Evolutionary conservation across 805 yeast genomes (phyloP).

Genomic region (Candida koratica): DNA sequence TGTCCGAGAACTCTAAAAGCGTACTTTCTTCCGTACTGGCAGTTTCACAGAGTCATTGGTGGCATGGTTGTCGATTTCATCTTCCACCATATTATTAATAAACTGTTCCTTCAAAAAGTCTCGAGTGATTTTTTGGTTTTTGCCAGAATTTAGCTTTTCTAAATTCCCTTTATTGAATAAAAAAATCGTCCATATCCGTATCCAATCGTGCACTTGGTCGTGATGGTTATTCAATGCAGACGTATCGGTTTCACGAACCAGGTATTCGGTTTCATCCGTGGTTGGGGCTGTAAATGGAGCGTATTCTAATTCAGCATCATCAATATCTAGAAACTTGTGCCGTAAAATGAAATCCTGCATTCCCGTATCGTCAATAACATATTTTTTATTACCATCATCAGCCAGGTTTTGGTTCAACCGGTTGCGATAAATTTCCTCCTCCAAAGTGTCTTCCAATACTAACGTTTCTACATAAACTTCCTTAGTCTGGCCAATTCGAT

Average conservation of each 20-base stretch:
- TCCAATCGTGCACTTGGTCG: conserved; percentile 7
- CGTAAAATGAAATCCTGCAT: conserved; percentile 53
- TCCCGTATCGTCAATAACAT: conserved; percentile 55
- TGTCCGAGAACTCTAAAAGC: conserved; percentile 35
- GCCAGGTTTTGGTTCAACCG: conserved; percentile 20
- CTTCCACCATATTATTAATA: conserved; percentile 15
- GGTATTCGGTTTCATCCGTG: not conserved
- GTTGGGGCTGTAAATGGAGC: conserved; percentile 31
- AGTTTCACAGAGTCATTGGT: conserved; percentile 3
- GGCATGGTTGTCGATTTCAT: conserved; percentile 6
- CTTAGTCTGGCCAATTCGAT: conserved; percentile 66
- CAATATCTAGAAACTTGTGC: conserved; percentile 42
- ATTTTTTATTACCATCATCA: conserved; percentile 20
- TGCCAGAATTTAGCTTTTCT: conserved; percentile 21
- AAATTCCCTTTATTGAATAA: conserved; percentile 31
- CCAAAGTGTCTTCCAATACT: conserved; percentile 58
- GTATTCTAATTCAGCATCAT: conserved; percentile 31
- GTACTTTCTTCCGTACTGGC: conserved; percentile 17
- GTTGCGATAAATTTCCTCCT: conserved; percentile 59
- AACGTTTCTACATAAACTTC: conserved; percentile 68
- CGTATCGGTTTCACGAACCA: conserved; percentile 10
- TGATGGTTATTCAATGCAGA: conserved; percentile 13
- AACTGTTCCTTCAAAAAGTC: conserved; percentile 19
- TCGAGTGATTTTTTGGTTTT: conserved; percentile 20
- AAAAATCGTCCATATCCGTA: conserved; percentile 24